phyloP scores from a whole-genome alignment of 2,329 filamentous ascomycete species.

The Byssothecium circinans region DNA sequence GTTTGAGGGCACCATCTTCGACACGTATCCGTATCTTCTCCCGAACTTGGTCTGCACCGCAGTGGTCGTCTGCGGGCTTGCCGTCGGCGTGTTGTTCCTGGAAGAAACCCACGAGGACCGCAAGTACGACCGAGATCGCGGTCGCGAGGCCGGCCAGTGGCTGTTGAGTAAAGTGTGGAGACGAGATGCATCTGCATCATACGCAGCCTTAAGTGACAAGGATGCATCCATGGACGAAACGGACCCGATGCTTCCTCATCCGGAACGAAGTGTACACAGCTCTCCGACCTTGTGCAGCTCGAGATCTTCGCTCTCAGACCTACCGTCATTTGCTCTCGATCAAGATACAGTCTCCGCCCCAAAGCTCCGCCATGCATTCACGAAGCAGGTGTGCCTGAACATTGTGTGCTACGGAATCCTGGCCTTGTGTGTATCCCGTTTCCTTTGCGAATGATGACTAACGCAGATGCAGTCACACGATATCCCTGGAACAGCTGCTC shows the following conservation, averaged over 20 bases:
- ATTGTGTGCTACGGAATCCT: conserved; percentile 90
- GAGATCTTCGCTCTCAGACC: conserved; percentile 33
- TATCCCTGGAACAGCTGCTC: conserved; percentile 92
- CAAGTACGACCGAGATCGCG: conserved; percentile 74
- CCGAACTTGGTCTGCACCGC: conserved; percentile 87
- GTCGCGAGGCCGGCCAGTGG: conserved; percentile 74
- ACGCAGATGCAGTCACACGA: conserved; percentile 72
- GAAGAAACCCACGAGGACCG: conserved; percentile 91
- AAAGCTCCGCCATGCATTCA: conserved; percentile 66
- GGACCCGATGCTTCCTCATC: conserved; percentile 60
- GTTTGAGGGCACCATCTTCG: conserved; percentile 80
- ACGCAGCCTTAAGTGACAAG: conserved; percentile 37
- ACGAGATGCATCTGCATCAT: conserved; percentile 24
- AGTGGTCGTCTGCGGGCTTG: conserved; percentile 74
- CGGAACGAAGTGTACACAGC: conserved; percentile 63
- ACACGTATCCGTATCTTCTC: conserved; percentile 83
- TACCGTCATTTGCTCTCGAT: conserved; percentile 39
- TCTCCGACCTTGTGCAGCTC: conserved; percentile 53
- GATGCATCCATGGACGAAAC: conserved; percentile 58
- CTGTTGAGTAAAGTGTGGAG: conserved; percentile 51
- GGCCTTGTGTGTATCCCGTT: conserved; percentile 73
- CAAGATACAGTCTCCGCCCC: conserved; percentile 25
- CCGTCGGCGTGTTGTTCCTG: conserved; percentile 80
- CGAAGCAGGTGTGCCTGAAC: conserved; percentile 79
- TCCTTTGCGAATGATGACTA: conserved; percentile 22